Conservation (phyloP, 192 early-diverging fungal species). For the Coemansia aciculifera region DNA sequence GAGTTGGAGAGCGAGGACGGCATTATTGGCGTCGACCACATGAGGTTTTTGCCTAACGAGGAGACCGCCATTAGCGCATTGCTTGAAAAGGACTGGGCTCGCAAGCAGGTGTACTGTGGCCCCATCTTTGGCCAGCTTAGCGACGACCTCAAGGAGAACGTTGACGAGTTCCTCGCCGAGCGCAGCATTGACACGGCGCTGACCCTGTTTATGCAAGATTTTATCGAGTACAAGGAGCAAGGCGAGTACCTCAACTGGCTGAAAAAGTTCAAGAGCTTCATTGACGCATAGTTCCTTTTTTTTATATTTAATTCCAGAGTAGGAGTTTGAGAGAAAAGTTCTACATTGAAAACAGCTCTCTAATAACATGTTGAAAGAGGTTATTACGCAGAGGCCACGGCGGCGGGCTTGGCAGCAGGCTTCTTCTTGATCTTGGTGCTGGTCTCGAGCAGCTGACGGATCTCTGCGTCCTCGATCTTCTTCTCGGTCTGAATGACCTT, state of each 20-base stretch:
- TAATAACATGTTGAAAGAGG: neutral
- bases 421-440: constrained; percentile 54
- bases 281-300: constrained; percentile 52
- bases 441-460: constrained; percentile 71
- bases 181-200: constrained; percentile 83
- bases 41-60: constrained; percentile 67
- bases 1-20: constrained; percentile 81
- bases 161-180: constrained; percentile 82
- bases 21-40: constrained; percentile 81
- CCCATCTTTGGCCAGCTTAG: constrained; percentile 91
- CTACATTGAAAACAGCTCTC: too few relatives aligned
- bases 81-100: constrained; percentile 86
- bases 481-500: constrained; percentile 82
- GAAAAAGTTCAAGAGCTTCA: constrained; percentile 74
- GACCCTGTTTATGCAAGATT: constrained; percentile 83
- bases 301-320: neutral
- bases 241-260: constrained; percentile 91
- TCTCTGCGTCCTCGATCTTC: constrained; percentile 77
- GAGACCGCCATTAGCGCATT: constrained; percentile 63
- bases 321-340: neutral
- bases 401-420: constrained; percentile 37
- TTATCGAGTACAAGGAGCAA: constrained; percentile 95
- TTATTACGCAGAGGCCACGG: constrained; percentile 5
- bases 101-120: constrained; percentile 83
- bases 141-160: constrained; percentile 69